Evolutionary conservation across 202 grass and related monocot genomes (phyloP).

Genomic region (Schoenoplectus triqueter): DNA sequence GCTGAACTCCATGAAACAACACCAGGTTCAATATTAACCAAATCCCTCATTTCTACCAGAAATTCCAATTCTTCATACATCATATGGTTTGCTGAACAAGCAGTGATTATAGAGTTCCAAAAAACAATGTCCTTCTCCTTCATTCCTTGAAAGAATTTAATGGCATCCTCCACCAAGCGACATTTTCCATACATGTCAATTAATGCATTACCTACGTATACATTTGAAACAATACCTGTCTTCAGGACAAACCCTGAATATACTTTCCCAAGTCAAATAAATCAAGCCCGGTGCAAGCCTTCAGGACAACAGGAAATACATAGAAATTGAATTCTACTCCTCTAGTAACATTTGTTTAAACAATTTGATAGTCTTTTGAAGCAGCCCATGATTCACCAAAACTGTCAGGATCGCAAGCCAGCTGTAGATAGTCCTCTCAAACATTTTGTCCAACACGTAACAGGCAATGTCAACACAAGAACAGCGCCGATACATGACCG

Average conservation of each 20-base stretch:
- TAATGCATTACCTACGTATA: slow-evolving; percentile 73
- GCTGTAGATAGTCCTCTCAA: slow-evolving; percentile 53
- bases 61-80: slow-evolving; percentile 35
- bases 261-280: slow-evolving; percentile 61
- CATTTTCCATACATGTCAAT: slow-evolving; percentile 89
- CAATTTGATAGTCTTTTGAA: slow-evolving; percentile 48
- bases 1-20: slow-evolving; percentile 72
- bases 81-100: slow-evolving; percentile 41
- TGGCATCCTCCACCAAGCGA: slow-evolving; percentile 52
- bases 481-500: not conserved
- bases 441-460: slow-evolving; percentile 84
- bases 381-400: slow-evolving; percentile 48
- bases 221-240: slow-evolving; percentile 51
- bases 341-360: slow-evolving; percentile 60
- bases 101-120: slow-evolving; percentile 44
- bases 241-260: slow-evolving; percentile 65
- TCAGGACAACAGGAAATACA: slow-evolving; percentile 64
- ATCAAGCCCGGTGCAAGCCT: slow-evolving; percentile 57
- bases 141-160: slow-evolving; percentile 60
- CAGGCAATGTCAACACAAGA: slow-evolving; percentile 30
- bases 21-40: slow-evolving; percentile 38
- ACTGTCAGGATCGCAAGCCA: slow-evolving; percentile 69
- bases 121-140: slow-evolving; percentile 40
- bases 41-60: slow-evolving; percentile 38
- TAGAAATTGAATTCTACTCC: slow-evolving; percentile 66